These are phyloP conservation scores for Quercus dentata DNA, from an alignment of 306 rosid species.

Conservation along the genomic window DNA sequence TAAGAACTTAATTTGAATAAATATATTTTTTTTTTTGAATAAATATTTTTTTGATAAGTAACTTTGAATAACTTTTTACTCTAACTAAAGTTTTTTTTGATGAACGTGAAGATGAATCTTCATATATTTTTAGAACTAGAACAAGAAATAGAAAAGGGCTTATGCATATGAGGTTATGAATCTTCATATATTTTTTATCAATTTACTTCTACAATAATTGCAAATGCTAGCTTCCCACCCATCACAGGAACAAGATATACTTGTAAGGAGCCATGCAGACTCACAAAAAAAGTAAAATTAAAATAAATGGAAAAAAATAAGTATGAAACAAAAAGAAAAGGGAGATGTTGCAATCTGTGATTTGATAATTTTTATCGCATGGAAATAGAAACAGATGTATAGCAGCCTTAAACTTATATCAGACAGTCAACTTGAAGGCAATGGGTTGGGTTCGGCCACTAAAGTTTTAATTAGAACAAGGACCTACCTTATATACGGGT, in stretches of 20 bases:
- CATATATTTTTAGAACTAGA: background rate
- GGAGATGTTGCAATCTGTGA: background rate
- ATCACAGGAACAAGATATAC: background rate
- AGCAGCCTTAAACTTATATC: background rate
- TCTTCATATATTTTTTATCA: background rate
- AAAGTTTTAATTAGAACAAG: too few species aligned
- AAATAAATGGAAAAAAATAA: background rate
- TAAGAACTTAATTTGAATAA: background rate
- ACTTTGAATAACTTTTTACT: background rate
- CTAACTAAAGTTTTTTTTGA: too few species aligned
- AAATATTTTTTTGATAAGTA: too few species aligned
- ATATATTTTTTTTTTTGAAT: too few species aligned
- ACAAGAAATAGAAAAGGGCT: background rate
- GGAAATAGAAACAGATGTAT: background rate
- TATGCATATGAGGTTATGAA: background rate
- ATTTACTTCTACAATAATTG: background rate
- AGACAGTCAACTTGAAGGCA: background rate
- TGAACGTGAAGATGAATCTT: too few species aligned
- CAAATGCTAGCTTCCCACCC: background rate
- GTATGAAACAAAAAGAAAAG: background rate
- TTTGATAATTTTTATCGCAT: background rate
- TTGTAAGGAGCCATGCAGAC: background rate
- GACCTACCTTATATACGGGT: slow-evolving; percentile 67
- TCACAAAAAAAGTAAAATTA: background rate
- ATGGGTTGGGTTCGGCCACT: too few species aligned